A percentile compares a stretch with the other conserved stretches of the same genome.
phyloP scores from a whole-genome alignment of 164 flowering plant species.

The Tinospora cordifolia region DNA sequence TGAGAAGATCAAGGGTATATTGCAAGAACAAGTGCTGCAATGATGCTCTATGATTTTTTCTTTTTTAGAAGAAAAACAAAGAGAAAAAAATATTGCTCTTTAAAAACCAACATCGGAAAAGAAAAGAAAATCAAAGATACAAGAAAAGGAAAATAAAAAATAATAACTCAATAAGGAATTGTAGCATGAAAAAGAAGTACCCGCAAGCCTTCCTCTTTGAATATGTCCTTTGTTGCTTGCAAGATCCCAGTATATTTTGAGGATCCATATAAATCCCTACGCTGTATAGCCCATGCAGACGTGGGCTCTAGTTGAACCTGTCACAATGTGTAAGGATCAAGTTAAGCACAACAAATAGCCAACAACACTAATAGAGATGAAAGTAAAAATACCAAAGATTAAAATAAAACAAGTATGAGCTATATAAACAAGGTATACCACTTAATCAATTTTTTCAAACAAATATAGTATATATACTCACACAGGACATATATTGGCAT shows the following conservation, averaged over 20 bases:
- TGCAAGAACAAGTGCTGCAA: neutral
- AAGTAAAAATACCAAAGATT: neutral
- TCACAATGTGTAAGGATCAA: constrained; percentile 5
- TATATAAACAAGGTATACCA: neutral
- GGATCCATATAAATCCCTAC: constrained; percentile 31
- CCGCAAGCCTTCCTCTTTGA: constrained; percentile 83
- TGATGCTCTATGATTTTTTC: neutral
- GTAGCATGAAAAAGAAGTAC: constrained; percentile 27
- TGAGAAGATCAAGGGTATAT: neutral
- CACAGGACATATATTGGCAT: no score
- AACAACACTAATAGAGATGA: no score
- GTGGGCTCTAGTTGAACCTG: constrained; percentile 99
- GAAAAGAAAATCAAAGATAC: neutral
- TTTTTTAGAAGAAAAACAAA: neutral
- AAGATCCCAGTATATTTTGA: constrained; percentile 87
- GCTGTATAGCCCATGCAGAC: constrained; percentile 60
- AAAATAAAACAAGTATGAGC: neutral
- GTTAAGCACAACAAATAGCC: neutral
- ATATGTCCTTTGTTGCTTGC: constrained; percentile 85
- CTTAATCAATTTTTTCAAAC: no score
- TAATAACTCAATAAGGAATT: neutral
- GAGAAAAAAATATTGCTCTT: neutral
- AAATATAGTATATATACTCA: no score
- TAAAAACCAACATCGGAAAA: neutral
- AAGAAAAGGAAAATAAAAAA: neutral